Base-by-base conservation (phyloP, 2,329 filamentous ascomycete genomes). In the Hypoxylon sp. region DNA sequence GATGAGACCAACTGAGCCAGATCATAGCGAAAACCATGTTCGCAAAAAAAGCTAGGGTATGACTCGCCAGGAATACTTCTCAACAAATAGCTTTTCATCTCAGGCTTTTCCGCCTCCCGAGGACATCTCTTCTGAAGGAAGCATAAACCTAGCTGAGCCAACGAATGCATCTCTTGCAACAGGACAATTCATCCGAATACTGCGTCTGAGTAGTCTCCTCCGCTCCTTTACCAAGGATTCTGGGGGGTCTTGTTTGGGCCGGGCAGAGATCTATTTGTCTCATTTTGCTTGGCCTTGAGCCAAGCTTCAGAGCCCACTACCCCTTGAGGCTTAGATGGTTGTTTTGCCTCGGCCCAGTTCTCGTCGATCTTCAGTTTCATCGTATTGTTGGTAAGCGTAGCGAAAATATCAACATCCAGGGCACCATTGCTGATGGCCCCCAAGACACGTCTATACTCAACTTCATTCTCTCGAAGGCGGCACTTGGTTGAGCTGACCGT, bases 401-500 rank as follows among this genome's bases (percentile, higher is more conserved):
- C 48, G 8, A 61, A 30, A 3, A 11, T 39, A 25, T 69, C 62
- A 34, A 69, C 60, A 16, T 67, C 66, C 14, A 74, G 21, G 6
- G 69, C 68, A n/a, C 73, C 72, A 8, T 70, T 59, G 14, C 68
- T 72, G 11, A 70, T 47, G 27, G 64, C 59, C 11, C 59, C 63
- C 11, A 74, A 45, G 3, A 55, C 65, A 16, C 46, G 32, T 43
- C 58, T 65, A n/a, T 71, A 73, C 14, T 52, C 8, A 1, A 53
- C 39, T 23, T 12, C 25, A 4, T 34, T 48, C 2, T 52, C 29
- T 29, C 72, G 70, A 59, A 71, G 48, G 3, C 27, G 27, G 41
- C 73, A 74, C 16, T 41, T 71, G 1, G 48, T 86, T 19, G 74
- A 75, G 32, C 63, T 70, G 2, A 78, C 76, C 56, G 78, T 79